A percentile compares a stretch with the other conserved stretches of the same genome.
These are phyloP conservation scores for Exsudoporus frostii DNA, from an alignment of 768 basidiomycete genomes.

Conservation along the genomic window DNA sequence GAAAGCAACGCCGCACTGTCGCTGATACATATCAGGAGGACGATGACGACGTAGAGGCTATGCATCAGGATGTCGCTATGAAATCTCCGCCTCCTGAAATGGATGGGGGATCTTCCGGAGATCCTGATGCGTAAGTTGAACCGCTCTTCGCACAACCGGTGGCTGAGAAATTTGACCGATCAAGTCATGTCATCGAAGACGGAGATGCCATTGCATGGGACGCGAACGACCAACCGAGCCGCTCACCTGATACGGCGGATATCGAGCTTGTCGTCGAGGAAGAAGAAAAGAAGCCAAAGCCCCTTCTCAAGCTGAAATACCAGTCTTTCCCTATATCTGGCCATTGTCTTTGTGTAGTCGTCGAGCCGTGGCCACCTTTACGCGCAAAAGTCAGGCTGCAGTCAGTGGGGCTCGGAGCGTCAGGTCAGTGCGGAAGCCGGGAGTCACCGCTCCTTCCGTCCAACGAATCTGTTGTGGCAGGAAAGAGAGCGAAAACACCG, in stretches of 20 bases:
- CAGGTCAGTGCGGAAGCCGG: slow-evolving; percentile 17
- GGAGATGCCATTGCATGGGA: neutral
- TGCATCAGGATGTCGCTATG: slow-evolving; percentile 18
- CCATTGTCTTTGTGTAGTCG: slow-evolving; percentile 74
- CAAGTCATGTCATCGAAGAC: neutral
- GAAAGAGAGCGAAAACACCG: slow-evolving; percentile 52
- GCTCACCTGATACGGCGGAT: slow-evolving; percentile 1
- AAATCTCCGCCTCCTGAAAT: neutral
- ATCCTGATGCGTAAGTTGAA: slow-evolving; percentile 4
- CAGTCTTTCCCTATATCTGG: slow-evolving; percentile 69
- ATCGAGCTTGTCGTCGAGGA: slow-evolving; percentile 49
- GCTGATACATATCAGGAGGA: slow-evolving; percentile 27
- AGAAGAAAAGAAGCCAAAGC: slow-evolving; percentile 72
- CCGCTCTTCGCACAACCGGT: neutral
- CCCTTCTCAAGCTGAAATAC: slow-evolving; percentile 60
- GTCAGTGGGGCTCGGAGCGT: slow-evolving; percentile 32
- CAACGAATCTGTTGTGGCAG: slow-evolving; percentile 10
- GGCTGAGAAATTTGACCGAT: neutral
- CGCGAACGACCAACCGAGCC: neutral
- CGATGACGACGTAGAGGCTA: slow-evolving; percentile 15
- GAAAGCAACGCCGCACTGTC: slow-evolving; percentile 29
- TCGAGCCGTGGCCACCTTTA: slow-evolving; percentile 74
- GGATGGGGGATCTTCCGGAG: neutral
- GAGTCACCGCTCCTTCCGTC: slow-evolving; percentile 27
- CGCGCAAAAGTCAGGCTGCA: slow-evolving; percentile 34